A percentile compares a stretch with the other conserved stretches of the same genome.
Evolutionary conservation across 176 grass and related monocot species (phyloP).

Genomic region (Musa acuminata): DNA sequence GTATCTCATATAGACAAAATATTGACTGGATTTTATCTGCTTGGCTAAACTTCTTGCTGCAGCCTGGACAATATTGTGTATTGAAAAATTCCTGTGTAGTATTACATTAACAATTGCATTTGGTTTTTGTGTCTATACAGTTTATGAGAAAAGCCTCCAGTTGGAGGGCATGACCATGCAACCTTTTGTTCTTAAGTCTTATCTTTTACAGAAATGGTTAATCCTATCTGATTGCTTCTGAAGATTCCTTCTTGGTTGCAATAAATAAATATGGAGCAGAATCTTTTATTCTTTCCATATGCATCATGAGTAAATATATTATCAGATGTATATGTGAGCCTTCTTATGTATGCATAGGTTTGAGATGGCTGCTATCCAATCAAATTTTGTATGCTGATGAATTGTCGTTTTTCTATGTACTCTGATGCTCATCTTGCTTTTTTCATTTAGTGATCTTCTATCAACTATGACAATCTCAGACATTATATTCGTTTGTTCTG

Average conservation of each 20-base stretch:
- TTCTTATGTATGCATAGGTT: not conserved
- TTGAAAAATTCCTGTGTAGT: not conserved
- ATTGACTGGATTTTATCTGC: not conserved
- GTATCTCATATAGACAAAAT: not conserved
- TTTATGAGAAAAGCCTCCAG: not conserved
- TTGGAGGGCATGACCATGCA: not conserved
- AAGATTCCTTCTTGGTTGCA: not conserved
- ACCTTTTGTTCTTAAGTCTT: not conserved
- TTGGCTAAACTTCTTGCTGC: not conserved
- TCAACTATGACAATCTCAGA: not conserved
- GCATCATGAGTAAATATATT: too few species aligned
- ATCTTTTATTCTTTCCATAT: too few species aligned
- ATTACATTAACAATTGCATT: not conserved
- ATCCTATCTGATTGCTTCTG: not conserved
- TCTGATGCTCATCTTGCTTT: too few species aligned
- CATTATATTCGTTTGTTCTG: not conserved
- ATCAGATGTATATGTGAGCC: not conserved
- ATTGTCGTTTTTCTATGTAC: too few species aligned
- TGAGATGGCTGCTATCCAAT: not conserved
- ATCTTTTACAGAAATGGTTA: not conserved
- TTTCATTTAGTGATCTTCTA: not conserved
- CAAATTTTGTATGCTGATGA: not conserved
- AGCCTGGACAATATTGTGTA: not conserved
- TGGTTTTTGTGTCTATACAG: not conserved
- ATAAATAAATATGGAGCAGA: not conserved